Conservation (phyloP, 2,329 filamentous ascomycete genomes). For the Biscogniauxia sp. region DNA sequence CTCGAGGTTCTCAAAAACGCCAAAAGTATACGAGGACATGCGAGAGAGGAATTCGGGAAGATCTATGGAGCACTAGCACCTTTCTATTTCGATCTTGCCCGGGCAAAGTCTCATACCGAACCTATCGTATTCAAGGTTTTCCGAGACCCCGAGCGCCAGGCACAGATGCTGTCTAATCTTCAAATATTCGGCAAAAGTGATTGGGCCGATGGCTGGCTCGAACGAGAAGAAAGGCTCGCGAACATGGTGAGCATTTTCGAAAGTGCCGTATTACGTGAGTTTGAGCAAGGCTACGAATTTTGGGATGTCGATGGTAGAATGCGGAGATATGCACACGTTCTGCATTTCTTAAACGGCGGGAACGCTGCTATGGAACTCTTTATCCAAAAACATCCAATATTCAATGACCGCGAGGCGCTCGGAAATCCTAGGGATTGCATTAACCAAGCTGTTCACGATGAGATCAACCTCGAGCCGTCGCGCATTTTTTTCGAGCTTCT, state of each 20-base stretch:
- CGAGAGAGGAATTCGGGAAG: slow-evolving; percentile 86
- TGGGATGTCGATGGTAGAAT: slow-evolving; percentile 87
- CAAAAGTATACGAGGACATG: slow-evolving; percentile 77
- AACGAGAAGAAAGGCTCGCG: slow-evolving; percentile 69
- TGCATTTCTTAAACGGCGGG: slow-evolving; percentile 79
- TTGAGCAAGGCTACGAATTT: slow-evolving; percentile 86
- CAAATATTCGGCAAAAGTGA: slow-evolving; percentile 78
- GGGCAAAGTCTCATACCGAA: slow-evolving; percentile 70
- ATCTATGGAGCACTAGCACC: slow-evolving; percentile 85
- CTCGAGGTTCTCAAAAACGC: slow-evolving; percentile 68
- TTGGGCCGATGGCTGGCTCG: slow-evolving; percentile 69
- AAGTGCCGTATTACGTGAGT: slow-evolving; percentile 84
- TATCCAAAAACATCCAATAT: slow-evolving; percentile 82
- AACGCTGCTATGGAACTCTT: slow-evolving; percentile 78
- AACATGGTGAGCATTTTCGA: slow-evolving; percentile 83
- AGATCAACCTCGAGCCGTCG: slow-evolving; percentile 75
- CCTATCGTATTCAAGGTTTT: slow-evolving; percentile 85
- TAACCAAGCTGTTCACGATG: slow-evolving; percentile 62
- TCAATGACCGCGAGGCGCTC: slow-evolving; percentile 68
- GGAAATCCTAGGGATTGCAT: slow-evolving; percentile 81
- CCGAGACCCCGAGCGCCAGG: slow-evolving; percentile 84
- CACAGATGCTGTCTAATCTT: slow-evolving; percentile 81
- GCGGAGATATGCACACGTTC: slow-evolving; percentile 83
- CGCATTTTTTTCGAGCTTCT: slow-evolving; percentile 77
- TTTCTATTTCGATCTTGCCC: slow-evolving; percentile 81